Conservation (phyloP, 768 basidiomycete genomes). For the Auricularia heimuer region DNA sequence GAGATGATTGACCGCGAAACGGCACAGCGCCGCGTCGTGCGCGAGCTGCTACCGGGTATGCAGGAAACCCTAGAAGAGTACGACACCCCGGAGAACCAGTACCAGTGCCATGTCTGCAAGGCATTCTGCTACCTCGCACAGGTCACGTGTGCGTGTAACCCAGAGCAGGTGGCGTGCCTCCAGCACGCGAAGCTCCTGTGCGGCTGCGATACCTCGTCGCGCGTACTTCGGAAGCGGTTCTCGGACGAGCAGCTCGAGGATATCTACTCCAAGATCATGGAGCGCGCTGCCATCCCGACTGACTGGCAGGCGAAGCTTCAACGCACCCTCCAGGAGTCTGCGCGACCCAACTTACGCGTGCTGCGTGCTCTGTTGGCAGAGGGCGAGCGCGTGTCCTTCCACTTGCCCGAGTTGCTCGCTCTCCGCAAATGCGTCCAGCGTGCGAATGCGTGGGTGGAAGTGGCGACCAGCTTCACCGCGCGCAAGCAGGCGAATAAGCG, state of each 20-base stretch:
- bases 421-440: conserved; percentile 71
- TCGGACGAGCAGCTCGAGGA: conserved; percentile 69
- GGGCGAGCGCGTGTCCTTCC: conserved; percentile 75
- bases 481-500: conserved; percentile 76
- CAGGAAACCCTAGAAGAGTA: conserved; percentile 63
- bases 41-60: conserved; percentile 39
- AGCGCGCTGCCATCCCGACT: conserved; percentile 63
- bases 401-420: conserved; percentile 57
- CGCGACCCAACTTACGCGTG: conserved; percentile 62
- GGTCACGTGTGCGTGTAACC: conserved; percentile 69
- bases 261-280: conserved; percentile 51
- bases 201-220: conserved; percentile 44
- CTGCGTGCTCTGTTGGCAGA: conserved; percentile 78
- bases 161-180: conserved; percentile 65
- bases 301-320: conserved; percentile 67
- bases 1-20: conserved; percentile 89
- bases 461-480: conserved; percentile 65
- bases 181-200: conserved; percentile 78
- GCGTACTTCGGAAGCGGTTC: conserved; percentile 68
- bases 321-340: conserved; percentile 55
- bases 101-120: conserved; percentile 91
- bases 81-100: conserved; percentile 87
- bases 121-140: conserved; percentile 93
- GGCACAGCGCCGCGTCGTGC: conserved; percentile 50
- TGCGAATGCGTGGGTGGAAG: conserved; percentile 84